Base-by-base conservation (phyloP, 495 filamentous ascomycete genomes). In the Penicillium ochrochloron region DNA sequence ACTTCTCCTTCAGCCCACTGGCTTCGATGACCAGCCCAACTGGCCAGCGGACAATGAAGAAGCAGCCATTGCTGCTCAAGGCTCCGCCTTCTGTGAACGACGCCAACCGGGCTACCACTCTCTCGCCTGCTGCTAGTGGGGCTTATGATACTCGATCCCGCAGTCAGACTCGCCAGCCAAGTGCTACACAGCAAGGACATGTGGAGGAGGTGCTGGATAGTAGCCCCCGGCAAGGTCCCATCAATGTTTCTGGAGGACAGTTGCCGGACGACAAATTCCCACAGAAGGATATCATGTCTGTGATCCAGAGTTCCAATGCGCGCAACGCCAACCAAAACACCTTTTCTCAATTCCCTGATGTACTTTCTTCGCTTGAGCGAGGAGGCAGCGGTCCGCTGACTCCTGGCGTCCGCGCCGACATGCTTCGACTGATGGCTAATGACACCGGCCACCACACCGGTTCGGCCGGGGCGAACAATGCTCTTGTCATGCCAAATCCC, bases 261-360 rank as follows among this genome's bases (percentile, higher is more conserved):
- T 53, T 66, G 68, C 33, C 25, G 11, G 67, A 77, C 14, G 70
- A 76, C 50, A 61, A 57, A 37, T 62, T 66, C 54, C 81, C 86
- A 23, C 85, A 88, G 61, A 85, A 89, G 39, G 89, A 91, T 63
- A 96, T 97, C 79, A 91, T 97, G 87, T 92, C 89, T 65, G 85
- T 94, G 57, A 94, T 96, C 69, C 88, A 93, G 55, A 89, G 89
- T 66, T 85, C 89, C 59, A 94, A 93, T 72, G 89, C 90, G 41
- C 86, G 80, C 52, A 84, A 81, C 61, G 77, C 77, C 34, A 76
- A 76, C 65, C 75, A 74, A 52, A 81, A 81, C 12, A 79, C 75
- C 63, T 81, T 82, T 42, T 77, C 80, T 61, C 89, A 96, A 68
- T 90, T 96, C 59, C 86, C 90, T 7, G 85, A 92, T 58, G 86